Evolutionary conservation across 495 filamentous ascomycete species (phyloP), one percentile per base, ranked within the genome.

Genomic region (Penicillium antarcticum): DNA sequence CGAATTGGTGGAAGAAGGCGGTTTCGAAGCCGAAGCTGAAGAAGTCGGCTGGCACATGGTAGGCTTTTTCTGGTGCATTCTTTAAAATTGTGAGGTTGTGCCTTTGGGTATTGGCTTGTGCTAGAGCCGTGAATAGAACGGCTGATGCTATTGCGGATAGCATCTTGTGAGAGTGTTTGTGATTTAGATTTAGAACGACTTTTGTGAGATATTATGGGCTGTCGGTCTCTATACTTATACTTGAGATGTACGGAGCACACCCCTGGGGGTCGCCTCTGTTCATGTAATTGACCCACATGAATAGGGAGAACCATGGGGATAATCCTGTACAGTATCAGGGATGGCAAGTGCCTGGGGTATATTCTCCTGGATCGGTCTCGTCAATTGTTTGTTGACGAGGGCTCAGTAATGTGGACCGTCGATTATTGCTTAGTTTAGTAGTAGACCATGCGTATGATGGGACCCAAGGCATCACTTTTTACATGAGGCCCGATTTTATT

Each of bases 11-110:
- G 11, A 65, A n/a, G 19, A 56, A 49, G 3, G 48, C 55, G 2
- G 59, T 49, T 29, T 59, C 62, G 16, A 57, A 62, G 7, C 59
- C 56, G 41, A 65, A 65, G 29, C 62, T 48, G 18, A 65, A 42
- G 47, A 65, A 65, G 19, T 62, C 52, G n/a, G 50, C 37, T 11
- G 62, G 59, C 8, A 57, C 61, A 4, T 18, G 23, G 13, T 51
- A 35, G 10, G 55, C 55, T 14, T n/a, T 43, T 32, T 44, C 34
- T 14, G 55, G 51, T 3, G 55, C 43, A 9, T 21, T 35, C 18
- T 21, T 17, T 43, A 29, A 39, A 13, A 51, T 42, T n/a, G 24
- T 14, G 13, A 51, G 35, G 11, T 18, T 35, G 41, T 51, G 23
- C 7, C 16, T 21, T 17, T 18, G 19, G 18, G 19, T 41, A 23